These are phyloP conservation scores for Phialophora chinensis DNA, from an alignment of 2,329 filamentous ascomycete species.

Conservation along the genomic window DNA sequence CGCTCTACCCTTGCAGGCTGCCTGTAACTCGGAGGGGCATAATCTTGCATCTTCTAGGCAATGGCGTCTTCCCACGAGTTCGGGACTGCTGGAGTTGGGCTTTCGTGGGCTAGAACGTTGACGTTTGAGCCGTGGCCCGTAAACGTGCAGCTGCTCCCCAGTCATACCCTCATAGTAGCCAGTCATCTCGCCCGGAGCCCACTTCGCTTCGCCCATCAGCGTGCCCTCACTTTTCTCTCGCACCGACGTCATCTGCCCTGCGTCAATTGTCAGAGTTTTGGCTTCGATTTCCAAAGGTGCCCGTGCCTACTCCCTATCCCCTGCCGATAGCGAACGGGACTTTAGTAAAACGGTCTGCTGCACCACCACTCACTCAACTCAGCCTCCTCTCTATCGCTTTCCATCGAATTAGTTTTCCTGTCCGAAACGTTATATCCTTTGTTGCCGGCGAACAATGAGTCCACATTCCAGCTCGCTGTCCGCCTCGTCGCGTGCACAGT, in stretches of 20 bases:
- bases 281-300: conserved; percentile 9
- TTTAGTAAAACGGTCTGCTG: conserved; percentile 6
- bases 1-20: background rate
- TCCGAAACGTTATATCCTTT: conserved; percentile 15
- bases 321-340: conserved; percentile 12
- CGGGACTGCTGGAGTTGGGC: background rate
- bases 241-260: conserved; percentile 23
- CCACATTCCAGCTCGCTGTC: conserved; percentile 15
- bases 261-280: conserved; percentile 18
- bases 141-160: background rate
- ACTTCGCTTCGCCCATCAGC: conserved; percentile 1
- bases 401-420: conserved; percentile 13
- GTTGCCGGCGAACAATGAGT: conserved; percentile 22
- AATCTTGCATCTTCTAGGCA: background rate
- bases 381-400: conserved; percentile 3
- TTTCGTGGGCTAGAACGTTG: conserved; percentile 2
- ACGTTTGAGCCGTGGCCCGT: background rate
- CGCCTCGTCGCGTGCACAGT: conserved; percentile 33
- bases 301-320: background rate
- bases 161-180: background rate
- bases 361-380: conserved; percentile 2
- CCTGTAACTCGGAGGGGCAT: background rate
- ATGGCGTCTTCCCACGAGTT: conserved; percentile 1
- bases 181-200: background rate
- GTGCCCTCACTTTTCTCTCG: background rate